A percentile compares a stretch with the other conserved stretches of the same genome.
phyloP scores from a whole-genome alignment of 805 yeast species.

The Candida boleticola region DNA sequence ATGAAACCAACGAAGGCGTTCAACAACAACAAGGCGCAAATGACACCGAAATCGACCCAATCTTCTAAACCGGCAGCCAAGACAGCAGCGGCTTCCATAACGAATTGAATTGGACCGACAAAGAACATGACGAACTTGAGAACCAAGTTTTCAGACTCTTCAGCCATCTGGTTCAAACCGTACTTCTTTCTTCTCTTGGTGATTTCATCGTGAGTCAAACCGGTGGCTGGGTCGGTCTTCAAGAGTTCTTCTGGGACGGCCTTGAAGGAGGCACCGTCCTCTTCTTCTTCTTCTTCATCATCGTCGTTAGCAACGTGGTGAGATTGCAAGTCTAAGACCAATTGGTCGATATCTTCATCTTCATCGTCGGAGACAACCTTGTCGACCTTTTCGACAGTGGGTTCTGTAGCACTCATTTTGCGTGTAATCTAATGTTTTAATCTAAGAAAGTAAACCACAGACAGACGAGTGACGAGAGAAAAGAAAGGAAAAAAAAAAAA shows the following conservation, averaged over 20 bases:
- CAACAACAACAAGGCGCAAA: slow-evolving; percentile 78
- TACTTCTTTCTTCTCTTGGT: slow-evolving; percentile 81
- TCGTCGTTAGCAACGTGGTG: slow-evolving; percentile 56
- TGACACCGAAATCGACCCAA: slow-evolving; percentile 99
- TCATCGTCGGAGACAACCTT: slow-evolving; percentile 53
- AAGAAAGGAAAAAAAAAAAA: slow-evolving; percentile 6
- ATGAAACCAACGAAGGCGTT: slow-evolving; percentile 95
- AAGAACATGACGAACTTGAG: slow-evolving; percentile 83
- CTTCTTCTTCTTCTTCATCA: slow-evolving; percentile 48
- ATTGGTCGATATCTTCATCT: slow-evolving; percentile 58
- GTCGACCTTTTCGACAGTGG: slow-evolving; percentile 53
- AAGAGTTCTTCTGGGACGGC: slow-evolving; percentile 84
- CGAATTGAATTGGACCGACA: slow-evolving; percentile 95
- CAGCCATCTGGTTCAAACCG: slow-evolving; percentile 89
- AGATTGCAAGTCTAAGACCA: slow-evolving; percentile 76
- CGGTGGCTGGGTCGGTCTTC: slow-evolving; percentile 75
- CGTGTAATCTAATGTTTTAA: background rate
- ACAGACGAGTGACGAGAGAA: slow-evolving; percentile 5
- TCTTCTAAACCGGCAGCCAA: slow-evolving; percentile 95
- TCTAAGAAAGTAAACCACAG: background rate
- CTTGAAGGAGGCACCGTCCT: slow-evolving; percentile 42
- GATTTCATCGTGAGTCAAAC: slow-evolving; percentile 79
- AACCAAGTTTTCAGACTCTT: slow-evolving; percentile 76
- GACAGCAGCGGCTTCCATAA: slow-evolving; percentile 95
- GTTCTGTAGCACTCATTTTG: slow-evolving; percentile 44